Percentiles rank a stretch among this genome's conserved stretches.
phyloP scores from a whole-genome alignment of 2,329 filamentous ascomycete genomes.

The Colletotrichum euphorbiae region DNA sequence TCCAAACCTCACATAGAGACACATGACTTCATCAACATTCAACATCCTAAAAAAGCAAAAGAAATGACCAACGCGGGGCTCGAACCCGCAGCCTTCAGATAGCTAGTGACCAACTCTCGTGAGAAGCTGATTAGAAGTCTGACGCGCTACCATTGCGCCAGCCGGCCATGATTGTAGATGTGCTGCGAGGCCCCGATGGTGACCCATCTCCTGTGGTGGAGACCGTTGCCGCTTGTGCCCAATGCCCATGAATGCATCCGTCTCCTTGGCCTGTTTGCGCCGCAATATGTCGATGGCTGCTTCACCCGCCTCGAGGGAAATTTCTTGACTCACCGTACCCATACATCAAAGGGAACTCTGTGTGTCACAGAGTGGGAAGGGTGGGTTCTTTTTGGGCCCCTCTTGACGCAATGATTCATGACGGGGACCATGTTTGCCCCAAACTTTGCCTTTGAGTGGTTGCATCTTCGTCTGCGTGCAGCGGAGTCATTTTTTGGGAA shows the following conservation, averaged over 20 bases:
- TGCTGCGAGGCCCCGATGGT: background rate
- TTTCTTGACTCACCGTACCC: slow-evolving; percentile 26
- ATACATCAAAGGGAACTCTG: background rate
- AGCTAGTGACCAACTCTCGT: background rate
- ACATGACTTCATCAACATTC: too few species aligned
- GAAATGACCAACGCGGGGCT: slow-evolving; percentile 35
- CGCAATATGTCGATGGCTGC: background rate
- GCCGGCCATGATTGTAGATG: slow-evolving; percentile 11
- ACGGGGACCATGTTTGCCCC: background rate
- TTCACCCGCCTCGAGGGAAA: background rate
- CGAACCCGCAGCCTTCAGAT: slow-evolving; percentile 39
- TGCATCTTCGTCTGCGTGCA: background rate
- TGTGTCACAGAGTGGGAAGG: slow-evolving; percentile 5
- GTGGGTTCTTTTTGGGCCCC: background rate
- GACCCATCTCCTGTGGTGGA: slow-evolving; percentile 6
- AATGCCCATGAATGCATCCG: background rate
- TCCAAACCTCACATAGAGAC: too few species aligned
- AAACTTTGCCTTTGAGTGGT: background rate
- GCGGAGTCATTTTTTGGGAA: too few species aligned
- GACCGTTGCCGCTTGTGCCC: background rate
- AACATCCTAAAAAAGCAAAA: slow-evolving; percentile 8
- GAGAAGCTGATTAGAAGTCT: slow-evolving; percentile 30
- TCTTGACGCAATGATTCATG: slow-evolving; percentile 21
- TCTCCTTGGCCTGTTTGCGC: too few species aligned
- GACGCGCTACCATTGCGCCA: slow-evolving; percentile 40